Base-by-base conservation (phyloP, 805 yeast species). In the Metschnikowia chrysomelidarum region DNA sequence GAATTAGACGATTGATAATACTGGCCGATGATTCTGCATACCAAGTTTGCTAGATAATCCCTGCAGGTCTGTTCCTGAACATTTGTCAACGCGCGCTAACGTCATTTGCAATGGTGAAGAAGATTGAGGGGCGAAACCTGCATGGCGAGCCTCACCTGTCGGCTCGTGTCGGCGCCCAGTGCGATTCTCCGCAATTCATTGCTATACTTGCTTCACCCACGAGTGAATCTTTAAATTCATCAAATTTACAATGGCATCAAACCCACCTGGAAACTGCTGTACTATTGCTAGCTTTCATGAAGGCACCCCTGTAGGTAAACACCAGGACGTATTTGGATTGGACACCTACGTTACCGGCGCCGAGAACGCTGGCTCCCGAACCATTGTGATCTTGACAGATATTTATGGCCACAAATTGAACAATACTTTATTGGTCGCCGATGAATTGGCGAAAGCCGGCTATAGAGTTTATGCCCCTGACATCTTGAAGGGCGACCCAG, bases 381-480 rank as follows among this genome's bases (percentile, higher is more conserved):
- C 79, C 27, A 58, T 86, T 16, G 77, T 86, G 18, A 71, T 87
- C 29, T 41, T 80, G 26, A 71, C 93, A 27, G 96, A 88, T 54
- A 64, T 87, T 30, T 76, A 56, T 42, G 96, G 96, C 23, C 61
- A 72, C 54, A 64, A 64, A 30, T 70, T 68, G 53, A 67, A 65
- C 54, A 87, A 88, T 58, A 60, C 60, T 23, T 60, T 71, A 49
- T 67, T 88, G 48, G 56, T 78, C 42, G 91, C 88, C 11, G 88
- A 82, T 53, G 62, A 66, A 35, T 75, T 83, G 42, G 84, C 89
- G 29, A 59, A 59, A 31, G 56, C 56, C 6, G 86, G 87, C 16
- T 86, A 71, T 62, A 74, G 71, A 27, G 89, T 82, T 1, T 65
- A 81, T 30, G 61, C 82, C 21, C 95, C 95, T n/a, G 96, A 87